phyloP scores from a whole-genome alignment of 148 eudicot genomes.

The Gaultheria prostrata region DNA sequence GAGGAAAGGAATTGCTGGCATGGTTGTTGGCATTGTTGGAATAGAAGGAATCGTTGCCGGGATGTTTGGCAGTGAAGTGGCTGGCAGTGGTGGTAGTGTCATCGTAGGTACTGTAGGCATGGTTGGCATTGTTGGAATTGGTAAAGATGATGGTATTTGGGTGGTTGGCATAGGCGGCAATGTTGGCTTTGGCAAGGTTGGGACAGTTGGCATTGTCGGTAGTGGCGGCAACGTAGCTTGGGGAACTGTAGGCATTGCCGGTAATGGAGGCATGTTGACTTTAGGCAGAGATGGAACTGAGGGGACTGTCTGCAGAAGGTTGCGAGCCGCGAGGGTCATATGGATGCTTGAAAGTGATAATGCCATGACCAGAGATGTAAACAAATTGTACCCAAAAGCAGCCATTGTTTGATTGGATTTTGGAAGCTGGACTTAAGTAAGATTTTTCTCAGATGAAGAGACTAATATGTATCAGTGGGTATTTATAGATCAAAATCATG shows the following conservation, averaged over 20 bases:
- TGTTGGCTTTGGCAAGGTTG: neutral
- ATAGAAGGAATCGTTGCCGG: no score
- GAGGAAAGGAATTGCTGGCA: neutral
- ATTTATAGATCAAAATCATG: neutral
- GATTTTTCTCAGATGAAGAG: neutral
- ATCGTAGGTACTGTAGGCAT: neutral
- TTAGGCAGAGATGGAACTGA: conserved; percentile 14
- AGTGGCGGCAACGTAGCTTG: conserved; percentile 9
- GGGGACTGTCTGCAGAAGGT: conserved; percentile 15
- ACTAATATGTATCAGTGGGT: neutral
- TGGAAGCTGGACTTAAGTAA: no score
- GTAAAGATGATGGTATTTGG: conserved; percentile 4
- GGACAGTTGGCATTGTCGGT: neutral
- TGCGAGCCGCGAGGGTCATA: neutral
- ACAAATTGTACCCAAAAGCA: neutral
- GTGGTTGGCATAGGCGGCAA: neutral
- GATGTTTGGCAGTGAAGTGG: neutral
- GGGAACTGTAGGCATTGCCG: neutral
- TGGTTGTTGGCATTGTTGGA: neutral
- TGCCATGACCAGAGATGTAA: neutral
- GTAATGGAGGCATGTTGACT: neutral
- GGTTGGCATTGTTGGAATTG: conserved; percentile 13
- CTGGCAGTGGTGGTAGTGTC: neutral
- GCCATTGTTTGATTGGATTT: neutral
- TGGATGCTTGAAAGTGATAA: conserved; percentile 11